Base-by-base conservation (phyloP, 2,329 filamentous ascomycete species). In the Mollisiaceae sp. region DNA sequence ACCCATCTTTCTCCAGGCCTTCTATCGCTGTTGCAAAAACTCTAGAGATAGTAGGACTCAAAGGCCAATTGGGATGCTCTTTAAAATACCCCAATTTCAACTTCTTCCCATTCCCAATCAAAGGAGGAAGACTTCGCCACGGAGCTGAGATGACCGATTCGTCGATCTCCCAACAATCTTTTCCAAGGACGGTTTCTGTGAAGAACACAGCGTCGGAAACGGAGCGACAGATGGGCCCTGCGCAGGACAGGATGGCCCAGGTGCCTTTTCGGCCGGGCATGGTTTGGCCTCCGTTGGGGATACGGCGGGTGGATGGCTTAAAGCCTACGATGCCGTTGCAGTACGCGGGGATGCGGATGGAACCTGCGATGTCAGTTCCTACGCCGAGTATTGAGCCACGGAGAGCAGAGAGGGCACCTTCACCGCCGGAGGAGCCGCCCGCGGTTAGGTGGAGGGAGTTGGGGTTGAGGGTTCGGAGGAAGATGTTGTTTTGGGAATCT, bases 391-490 rank as follows among this genome's bases (percentile, higher is more conserved):
- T 35, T 14, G 24, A 68, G 20, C 70, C 71, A n/a, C 58, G 39
- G 22, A 72, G 56, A 8, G 69, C 69, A n/a, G 71, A 45, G 9
- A 71, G 62, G 0, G 68, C 70, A 3, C 69, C 70, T 58, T 72
- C 69, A 5, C 70, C 70, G 27, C 70, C 70, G 8, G 92, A 95
- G 1, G 91, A 94, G 24, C 93, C 94, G n/a, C 94, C 94, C 0
- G 93, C 92, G 0, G 91, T 92, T 79, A 94, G 95, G 24, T 84
- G 85, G 14, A 80, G 77, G 74, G 92, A 92, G 77, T 95, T 91
- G 0, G 93, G 93, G 75, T 97, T 97, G 12, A 84, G 87, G 69
- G 85, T 89, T 35, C 87, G 85, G 6, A 93, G 93, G 91, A 93
- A 97, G 22, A 97, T 81, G 59, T 84, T 83, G 71, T 87, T 87